Evolutionary conservation across 768 basidiomycete genomes (phyloP).

Genomic region (Leccinellum luteum): DNA sequence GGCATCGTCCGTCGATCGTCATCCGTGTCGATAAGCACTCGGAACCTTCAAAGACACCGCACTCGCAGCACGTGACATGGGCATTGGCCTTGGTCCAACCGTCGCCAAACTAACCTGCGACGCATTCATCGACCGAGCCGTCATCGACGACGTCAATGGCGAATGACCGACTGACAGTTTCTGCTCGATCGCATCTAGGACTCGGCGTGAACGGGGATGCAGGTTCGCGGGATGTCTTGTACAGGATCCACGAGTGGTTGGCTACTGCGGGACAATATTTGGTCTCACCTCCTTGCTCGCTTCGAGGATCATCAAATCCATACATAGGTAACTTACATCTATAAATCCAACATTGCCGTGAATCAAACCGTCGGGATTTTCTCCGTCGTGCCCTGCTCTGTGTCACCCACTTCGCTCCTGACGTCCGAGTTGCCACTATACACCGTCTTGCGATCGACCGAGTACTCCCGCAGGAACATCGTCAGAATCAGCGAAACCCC

Average conservation of each 20-base stretch:
- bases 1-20: not conserved
- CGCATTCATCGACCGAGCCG: slow-evolving; percentile 60
- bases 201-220: slow-evolving; percentile 59
- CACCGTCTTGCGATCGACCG: slow-evolving; percentile 51
- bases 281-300: slow-evolving; percentile 83
- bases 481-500: slow-evolving; percentile 38
- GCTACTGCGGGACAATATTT: slow-evolving; percentile 38
- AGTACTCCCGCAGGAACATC: slow-evolving; percentile 58
- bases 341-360: not conserved
- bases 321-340: too few relatives aligned
- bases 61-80: slow-evolving; percentile 37
- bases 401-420: slow-evolving; percentile 23
- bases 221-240: slow-evolving; percentile 57
- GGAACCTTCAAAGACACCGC: slow-evolving; percentile 10
- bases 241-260: slow-evolving; percentile 72
- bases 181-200: slow-evolving; percentile 58
- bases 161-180: slow-evolving; percentile 43
- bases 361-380: not conserved
- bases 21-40: slow-evolving; percentile 11
- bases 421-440: slow-evolving; percentile 23
- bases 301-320: slow-evolving; percentile 80
- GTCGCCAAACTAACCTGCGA: slow-evolving; percentile 62
- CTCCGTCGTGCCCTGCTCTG: not conserved
- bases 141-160: slow-evolving; percentile 39
- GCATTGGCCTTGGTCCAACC: slow-evolving; percentile 45